These are phyloP conservation scores for Turritis glabra DNA, from an alignment of 345 rosid genomes.

Conservation along the genomic window DNA sequence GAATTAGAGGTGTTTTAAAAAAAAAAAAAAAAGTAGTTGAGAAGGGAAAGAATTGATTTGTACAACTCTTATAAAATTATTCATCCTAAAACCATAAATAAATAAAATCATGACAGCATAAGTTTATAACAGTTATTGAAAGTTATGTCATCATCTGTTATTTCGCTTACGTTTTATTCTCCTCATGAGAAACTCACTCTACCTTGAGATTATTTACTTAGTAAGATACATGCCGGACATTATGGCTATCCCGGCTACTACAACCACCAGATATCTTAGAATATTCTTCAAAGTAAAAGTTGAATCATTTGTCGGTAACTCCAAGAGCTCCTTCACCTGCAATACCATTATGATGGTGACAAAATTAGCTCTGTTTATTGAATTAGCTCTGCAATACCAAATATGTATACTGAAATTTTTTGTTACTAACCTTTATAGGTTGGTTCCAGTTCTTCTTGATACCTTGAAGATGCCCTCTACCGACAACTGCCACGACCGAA, in stretches of 20 bases:
- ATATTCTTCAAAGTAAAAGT: conserved; percentile 45
- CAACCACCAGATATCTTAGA: conserved; percentile 52
- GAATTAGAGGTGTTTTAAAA: too few relatives aligned
- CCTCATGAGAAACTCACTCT: conserved; percentile 24
- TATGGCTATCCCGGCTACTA: conserved; percentile 62
- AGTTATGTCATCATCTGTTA: conserved; percentile 23
- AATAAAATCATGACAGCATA: conserved; percentile 4
- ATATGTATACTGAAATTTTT: not conserved
- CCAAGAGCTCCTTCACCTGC: conserved; percentile 63
- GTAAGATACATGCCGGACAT: conserved; percentile 56
- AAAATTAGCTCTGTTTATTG: not conserved
- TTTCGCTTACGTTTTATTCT: not conserved
- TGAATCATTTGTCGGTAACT: conserved; percentile 53
- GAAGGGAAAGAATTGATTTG: not conserved
- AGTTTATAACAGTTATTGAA: not conserved
- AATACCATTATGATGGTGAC: conserved; percentile 12
- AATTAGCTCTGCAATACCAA: not conserved
- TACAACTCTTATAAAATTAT: conserved; percentile 7
- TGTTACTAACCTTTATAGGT: conserved; percentile 56
- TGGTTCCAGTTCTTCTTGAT: conserved; percentile 85
- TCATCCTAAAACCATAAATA: not conserved
- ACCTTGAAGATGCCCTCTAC: conserved; percentile 92
- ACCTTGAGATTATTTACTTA: conserved; percentile 29
- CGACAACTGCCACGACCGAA: conserved; percentile 87
- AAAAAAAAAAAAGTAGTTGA: not conserved